These are phyloP conservation scores for Eragrostis nindensis DNA, from an alignment of 176 grass and related monocot genomes.

Conservation along the genomic window DNA sequence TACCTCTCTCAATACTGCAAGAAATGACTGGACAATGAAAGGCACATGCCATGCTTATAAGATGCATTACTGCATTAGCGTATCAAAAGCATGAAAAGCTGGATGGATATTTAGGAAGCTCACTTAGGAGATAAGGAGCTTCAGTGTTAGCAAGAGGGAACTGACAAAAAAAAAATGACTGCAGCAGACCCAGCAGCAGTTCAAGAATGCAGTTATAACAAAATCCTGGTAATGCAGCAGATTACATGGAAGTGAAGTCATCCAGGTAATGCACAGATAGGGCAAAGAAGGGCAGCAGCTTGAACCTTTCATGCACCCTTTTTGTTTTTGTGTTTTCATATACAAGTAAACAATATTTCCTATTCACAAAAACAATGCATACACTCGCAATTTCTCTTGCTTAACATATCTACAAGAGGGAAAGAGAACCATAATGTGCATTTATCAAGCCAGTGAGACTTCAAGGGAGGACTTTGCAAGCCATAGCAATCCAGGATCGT, in stretches of 20 bases:
- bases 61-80: background rate
- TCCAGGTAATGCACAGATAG: background rate
- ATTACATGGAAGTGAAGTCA: background rate
- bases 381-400: background rate
- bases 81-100: background rate
- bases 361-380: conserved; percentile 3
- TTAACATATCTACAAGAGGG: background rate
- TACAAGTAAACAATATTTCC: conserved; percentile 28
- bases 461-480: conserved; percentile 91
- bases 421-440: conserved; percentile 14
- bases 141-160: background rate
- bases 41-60: background rate
- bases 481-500: conserved; percentile 89
- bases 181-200: conserved; percentile 38
- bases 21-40: background rate
- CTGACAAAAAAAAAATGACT: conserved; percentile 25
- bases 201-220: conserved; percentile 32
- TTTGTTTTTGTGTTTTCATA: conserved; percentile 13
- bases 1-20: conserved; percentile 40
- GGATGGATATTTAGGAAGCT: conserved; percentile 38
- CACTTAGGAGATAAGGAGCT: background rate
- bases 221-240: conserved; percentile 35
- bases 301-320: background rate
- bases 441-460: conserved; percentile 65
- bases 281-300: background rate